Base-by-base conservation (phyloP, 805 yeast genomes). In the Cyberlindnera mrakii region DNA sequence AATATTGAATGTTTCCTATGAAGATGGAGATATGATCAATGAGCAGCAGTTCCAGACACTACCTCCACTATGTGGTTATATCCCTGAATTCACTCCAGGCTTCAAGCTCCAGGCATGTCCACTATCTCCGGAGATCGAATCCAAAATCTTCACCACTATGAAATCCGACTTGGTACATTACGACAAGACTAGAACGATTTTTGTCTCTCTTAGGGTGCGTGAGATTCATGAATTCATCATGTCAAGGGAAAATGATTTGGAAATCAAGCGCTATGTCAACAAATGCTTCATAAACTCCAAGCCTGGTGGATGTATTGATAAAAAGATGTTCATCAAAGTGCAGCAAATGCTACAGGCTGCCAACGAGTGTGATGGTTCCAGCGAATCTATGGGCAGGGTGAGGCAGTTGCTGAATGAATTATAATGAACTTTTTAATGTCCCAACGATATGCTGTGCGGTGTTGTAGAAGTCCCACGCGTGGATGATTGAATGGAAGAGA, bases 81-180 rank as follows among this genome's bases (percentile, higher is more conserved):
- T 52, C 2, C 44, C 48, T 25, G 51, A 55, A 18, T 58, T 45
- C 39, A 17, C 50, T 10, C 61, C 62, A 6, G 57, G 64, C 50
- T 68, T 65, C 40, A 64, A 65, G 44, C 46, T 67, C 13, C 85
- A 78, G 55, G 77, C 80, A 9, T 74, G 80, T 52, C 81, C 80
- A 1, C 59, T 69, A 14, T 63, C 67, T 17, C 67, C 72, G 13
- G 75, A 76, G 43, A 58, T 77, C 7, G 82, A 78, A 47, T 58
- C 67, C 8, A 75, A 70, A 41, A 68, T 78, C 10, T 56, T 69
- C 13, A 58, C 58, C 30, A 62, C 78, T 13, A 78, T 78, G 83
- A 77, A 72, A 50, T 68, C 67, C 44, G 82, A 77, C 50, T 55
- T 78, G 42, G 19, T 27, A n/a, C 44, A 44, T 19, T 30, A 15